Conservation (phyloP, 2,329 filamentous ascomycete genomes). For the Colletotrichum sp. region DNA sequence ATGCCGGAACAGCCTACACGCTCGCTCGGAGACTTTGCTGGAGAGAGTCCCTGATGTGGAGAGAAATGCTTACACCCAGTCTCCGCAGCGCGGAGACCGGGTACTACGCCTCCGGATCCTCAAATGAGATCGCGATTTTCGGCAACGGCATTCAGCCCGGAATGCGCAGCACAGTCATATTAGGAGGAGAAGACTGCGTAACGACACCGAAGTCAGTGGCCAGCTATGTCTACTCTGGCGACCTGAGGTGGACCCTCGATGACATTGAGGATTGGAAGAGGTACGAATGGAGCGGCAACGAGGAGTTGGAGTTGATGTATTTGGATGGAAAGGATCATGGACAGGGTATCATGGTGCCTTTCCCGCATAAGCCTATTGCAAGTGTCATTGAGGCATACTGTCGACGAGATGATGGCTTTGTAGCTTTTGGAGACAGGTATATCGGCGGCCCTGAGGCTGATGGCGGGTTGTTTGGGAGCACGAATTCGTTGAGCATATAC, state of each 20-base stretch:
- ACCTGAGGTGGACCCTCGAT: slow-evolving; percentile 10
- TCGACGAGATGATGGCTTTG: slow-evolving; percentile 4
- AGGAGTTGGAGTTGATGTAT: slow-evolving; percentile 28
- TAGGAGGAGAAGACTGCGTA: slow-evolving; percentile 27
- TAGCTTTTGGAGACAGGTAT: slow-evolving; percentile 4
- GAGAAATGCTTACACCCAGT: slow-evolving; percentile 57
- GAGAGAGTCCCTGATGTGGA: slow-evolving; percentile 74
- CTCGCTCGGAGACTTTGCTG: slow-evolving; percentile 74
- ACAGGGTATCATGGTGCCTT: slow-evolving; percentile 20
- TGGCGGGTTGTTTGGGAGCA: background rate
- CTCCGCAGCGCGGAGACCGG: background rate
- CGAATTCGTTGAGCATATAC: background rate
- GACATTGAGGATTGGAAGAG: slow-evolving; percentile 3
- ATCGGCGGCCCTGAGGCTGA: slow-evolving; percentile 4
- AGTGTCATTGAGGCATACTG: slow-evolving; percentile 16
- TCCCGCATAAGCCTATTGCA: background rate
- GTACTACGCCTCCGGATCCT: slow-evolving; percentile 5
- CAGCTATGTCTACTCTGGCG: slow-evolving; percentile 26
- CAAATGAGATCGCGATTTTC: background rate
- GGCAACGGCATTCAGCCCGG: slow-evolving; percentile 31
- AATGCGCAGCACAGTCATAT: slow-evolving; percentile 26
- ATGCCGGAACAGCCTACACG: slow-evolving; percentile 69
- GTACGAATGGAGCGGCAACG: slow-evolving; percentile 25
- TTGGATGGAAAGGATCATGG: slow-evolving; percentile 27
- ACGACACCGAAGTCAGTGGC: slow-evolving; percentile 23